phyloP scores from a whole-genome alignment of 768 basidiomycete species.

The Boletus coccyginus region DNA sequence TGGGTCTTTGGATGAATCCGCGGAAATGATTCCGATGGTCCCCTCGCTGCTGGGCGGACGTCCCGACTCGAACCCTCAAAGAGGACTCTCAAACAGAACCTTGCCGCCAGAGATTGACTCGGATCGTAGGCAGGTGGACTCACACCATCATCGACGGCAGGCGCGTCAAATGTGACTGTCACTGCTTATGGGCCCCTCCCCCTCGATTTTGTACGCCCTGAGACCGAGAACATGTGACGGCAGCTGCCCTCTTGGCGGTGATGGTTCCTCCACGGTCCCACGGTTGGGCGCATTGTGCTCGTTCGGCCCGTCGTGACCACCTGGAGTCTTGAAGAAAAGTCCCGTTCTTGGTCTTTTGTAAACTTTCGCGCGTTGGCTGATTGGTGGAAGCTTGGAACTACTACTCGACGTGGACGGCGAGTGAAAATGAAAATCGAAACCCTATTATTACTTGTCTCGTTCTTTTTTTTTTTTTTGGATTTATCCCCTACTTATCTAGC shows the following conservation, averaged over 20 bases:
- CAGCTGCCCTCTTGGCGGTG: background rate
- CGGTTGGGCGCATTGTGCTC: constrained; percentile 1
- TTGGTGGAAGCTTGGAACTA: no score
- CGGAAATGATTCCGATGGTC: no score
- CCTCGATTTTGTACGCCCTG: background rate
- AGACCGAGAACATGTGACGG: background rate
- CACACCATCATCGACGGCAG: background rate
- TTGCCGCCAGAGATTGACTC: background rate
- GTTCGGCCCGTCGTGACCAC: background rate
- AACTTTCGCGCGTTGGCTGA: background rate
- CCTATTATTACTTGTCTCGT: no score
- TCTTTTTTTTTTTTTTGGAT: no score
- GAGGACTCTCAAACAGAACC: background rate
- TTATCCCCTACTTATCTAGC: no score
- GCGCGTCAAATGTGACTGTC: background rate
- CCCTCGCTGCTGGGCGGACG: no score
- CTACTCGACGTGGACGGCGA: background rate
- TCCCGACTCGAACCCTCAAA: background rate
- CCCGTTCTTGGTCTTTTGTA: background rate
- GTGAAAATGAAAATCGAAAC: background rate
- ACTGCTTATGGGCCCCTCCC: background rate
- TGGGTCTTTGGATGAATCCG: no score
- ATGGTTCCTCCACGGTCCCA: background rate
- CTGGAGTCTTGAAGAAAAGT: background rate
- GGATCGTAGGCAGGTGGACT: background rate